Conservation (phyloP, 768 basidiomycete genomes). For the Clitopilus passeckerianus region DNA sequence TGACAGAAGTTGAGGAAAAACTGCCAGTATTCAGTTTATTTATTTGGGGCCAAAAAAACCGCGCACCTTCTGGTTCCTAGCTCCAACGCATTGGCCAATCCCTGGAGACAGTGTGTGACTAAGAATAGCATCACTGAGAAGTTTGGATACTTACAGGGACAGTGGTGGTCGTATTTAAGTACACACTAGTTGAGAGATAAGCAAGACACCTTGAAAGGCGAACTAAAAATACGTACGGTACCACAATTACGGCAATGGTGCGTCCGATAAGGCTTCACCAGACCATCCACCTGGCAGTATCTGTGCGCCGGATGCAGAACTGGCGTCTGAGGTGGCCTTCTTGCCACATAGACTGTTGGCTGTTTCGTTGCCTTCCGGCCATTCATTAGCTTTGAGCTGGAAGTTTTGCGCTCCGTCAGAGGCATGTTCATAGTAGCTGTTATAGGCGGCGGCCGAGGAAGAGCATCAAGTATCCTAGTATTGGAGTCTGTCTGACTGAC, state of each 20-base stretch:
- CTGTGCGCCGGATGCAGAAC: slow-evolving; percentile 58
- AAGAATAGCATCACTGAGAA: background rate
- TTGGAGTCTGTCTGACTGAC: background rate
- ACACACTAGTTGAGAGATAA: slow-evolving; percentile 52
- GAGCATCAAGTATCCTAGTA: slow-evolving; percentile 10
- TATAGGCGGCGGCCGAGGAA: slow-evolving; percentile 4
- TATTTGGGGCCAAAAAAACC: background rate
- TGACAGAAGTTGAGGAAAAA: slow-evolving; percentile 83
- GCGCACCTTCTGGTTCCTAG: slow-evolving; percentile 79
- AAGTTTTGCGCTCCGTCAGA: background rate
- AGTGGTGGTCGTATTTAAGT: slow-evolving; percentile 84
- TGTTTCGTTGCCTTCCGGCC: background rate
- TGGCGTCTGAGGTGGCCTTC: slow-evolving; percentile 30
- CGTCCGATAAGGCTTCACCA: slow-evolving; percentile 69
- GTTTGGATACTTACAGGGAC: slow-evolving; percentile 58
- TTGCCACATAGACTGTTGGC: slow-evolving; percentile 17
- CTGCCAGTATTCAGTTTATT: slow-evolving; percentile 23
- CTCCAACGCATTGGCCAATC: slow-evolving; percentile 95
- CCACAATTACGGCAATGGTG: slow-evolving; percentile 84
- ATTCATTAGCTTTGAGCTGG: background rate
- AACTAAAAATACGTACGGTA: slow-evolving; percentile 46
- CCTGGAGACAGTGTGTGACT: slow-evolving; percentile 35
- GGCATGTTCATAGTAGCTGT: background rate
- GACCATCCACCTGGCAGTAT: slow-evolving; percentile 58
- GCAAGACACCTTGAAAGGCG: background rate